phyloP scores from a whole-genome alignment of 345 rosid species.

The Stellera chamaejasme region DNA sequence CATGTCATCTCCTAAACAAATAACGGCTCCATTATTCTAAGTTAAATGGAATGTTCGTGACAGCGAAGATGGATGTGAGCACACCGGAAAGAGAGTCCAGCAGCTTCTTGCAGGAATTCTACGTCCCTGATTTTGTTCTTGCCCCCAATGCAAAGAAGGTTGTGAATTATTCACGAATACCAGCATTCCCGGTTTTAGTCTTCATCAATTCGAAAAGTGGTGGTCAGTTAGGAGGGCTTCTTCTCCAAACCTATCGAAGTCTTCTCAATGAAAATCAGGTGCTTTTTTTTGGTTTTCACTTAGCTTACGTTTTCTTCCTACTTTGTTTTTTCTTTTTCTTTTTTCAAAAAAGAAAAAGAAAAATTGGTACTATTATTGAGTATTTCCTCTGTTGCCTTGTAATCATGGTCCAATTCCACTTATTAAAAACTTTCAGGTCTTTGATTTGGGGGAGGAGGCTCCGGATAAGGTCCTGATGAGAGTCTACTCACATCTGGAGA shows the following conservation, averaged over 20 bases:
- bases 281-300: background rate
- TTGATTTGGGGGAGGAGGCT: conserved; percentile 60
- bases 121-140: conserved; percentile 48
- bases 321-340: too few species aligned
- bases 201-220: conserved; percentile 89
- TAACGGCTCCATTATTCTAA: too few species aligned
- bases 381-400: background rate
- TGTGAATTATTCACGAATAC: conserved; percentile 14
- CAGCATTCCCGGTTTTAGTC: conserved; percentile 56
- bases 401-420: conserved; percentile 3
- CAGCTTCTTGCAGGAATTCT: conserved; percentile 30
- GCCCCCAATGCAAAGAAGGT: conserved; percentile 30
- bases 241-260: conserved; percentile 48
- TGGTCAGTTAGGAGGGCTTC: conserved; percentile 81
- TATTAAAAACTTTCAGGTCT: conserved; percentile 36
- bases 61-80: conserved; percentile 17
- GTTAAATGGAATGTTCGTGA: background rate
- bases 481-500: conserved; percentile 55
- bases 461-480: conserved; percentile 54
- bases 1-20: too few species aligned
- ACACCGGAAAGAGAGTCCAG: conserved; percentile 26
- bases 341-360: too few species aligned
- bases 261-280: conserved; percentile 64
- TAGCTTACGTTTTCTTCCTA: background rate
- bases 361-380: background rate